These are phyloP conservation scores for Mitragyna speciosa DNA, from an alignment of 257 asterid species.

Conservation along the genomic window DNA sequence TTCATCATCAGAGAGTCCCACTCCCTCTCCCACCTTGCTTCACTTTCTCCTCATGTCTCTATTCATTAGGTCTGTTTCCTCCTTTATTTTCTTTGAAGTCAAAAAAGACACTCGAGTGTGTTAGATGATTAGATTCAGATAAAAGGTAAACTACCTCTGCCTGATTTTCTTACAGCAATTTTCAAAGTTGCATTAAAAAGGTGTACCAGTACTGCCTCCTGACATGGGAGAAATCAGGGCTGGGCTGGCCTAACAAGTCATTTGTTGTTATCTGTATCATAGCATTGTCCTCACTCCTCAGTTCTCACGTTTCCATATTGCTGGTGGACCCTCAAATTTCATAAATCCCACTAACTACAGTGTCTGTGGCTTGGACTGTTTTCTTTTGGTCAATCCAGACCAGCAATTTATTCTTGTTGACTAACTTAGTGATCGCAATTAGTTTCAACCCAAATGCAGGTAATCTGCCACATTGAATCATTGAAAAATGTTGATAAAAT, in stretches of 20 bases:
- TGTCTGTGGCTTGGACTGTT: conserved; percentile 14
- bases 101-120: conserved; percentile 25
- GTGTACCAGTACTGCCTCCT: background rate
- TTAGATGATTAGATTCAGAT: conserved; percentile 13
- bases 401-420: conserved; percentile 5
- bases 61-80: conserved; percentile 25
- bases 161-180: conserved; percentile 17
- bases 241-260: background rate
- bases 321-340: conserved; percentile 3
- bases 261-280: background rate
- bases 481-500: no score
- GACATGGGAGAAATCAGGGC: conserved; percentile 4
- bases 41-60: conserved; percentile 35
- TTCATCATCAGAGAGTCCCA: conserved; percentile 44
- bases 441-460: background rate
- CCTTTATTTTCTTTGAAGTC: conserved; percentile 7
- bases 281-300: background rate
- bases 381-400: conserved; percentile 7
- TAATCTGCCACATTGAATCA: background rate
- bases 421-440: conserved; percentile 4
- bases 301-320: conserved; percentile 5
- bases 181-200: conserved; percentile 33
- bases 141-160: conserved; percentile 18
- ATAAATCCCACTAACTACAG: conserved; percentile 14
- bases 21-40: conserved; percentile 22